Evolutionary conservation across 2,329 filamentous ascomycete genomes (phyloP), one percentile per base, ranked within the genome.

Genomic region (Cadophora sp.): DNA sequence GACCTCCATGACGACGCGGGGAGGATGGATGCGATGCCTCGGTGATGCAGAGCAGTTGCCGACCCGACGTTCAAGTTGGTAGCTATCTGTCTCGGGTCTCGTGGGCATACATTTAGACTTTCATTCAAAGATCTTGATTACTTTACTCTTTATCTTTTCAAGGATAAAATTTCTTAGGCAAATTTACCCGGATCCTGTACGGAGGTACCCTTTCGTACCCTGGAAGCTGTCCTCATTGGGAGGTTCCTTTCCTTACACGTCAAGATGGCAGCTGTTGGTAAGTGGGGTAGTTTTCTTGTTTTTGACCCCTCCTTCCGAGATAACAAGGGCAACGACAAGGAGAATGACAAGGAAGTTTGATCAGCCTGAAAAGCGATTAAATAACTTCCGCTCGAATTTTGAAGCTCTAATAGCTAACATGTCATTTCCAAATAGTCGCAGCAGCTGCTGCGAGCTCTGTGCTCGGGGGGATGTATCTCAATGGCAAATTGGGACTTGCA

Each of bases 401-500:
- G 19, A 22, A 9, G 7, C 6, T n/a, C 22, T 22, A 31, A 40
- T 26, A 43, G 59, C 68, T 73, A 65, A 74, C 26, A 74, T 68
- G 59, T 22, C 12, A 14, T 56, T 46, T 9, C 50, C 48, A 26
- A 51, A 69, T 61, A 73, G 71, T 70, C 22, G 70, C 73, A 62
- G 71, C 74, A 59, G 75, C 71, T 24, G 74, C 75, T 22, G 78
- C 77, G 16, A 77, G 76, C 50, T 74, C 73, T n/a, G 76, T 78
- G 40, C 79, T 82, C n/a, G 80, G 81, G 14, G 83, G 84, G 16
- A 72, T 77, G 70, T 92, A 92, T 73, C 80, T 92, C 55, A 87
- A 94, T 75, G 92, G 88, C 64, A 92, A 91, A 80, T 89, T 86
- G 73, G 87, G 91, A 76, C 76, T 94, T 61, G 77, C 79, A 51